A percentile compares a stretch with the other conserved stretches of the same genome.
Conservation (phyloP, 2,329 filamentous ascomycete genomes). For the Neophaeococcomyces mojaviensis region DNA sequence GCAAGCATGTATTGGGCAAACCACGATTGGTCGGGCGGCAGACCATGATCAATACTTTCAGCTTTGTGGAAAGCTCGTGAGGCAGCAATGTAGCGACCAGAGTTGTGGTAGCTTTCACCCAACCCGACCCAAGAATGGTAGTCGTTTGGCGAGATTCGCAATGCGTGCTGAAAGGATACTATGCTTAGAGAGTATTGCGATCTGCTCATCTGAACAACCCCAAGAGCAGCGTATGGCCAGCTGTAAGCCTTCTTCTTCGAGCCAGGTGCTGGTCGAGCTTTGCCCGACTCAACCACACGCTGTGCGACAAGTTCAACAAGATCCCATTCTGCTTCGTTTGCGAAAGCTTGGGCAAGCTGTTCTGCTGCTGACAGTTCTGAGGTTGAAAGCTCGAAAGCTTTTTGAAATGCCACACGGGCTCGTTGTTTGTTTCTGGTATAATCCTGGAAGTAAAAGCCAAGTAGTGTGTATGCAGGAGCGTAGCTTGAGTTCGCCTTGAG, state of each 20-base stretch:
- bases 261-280: conserved; percentile 79
- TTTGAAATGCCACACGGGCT: conserved; percentile 88
- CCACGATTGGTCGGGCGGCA: conserved; percentile 66
- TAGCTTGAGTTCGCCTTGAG: conserved; percentile 81
- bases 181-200: conserved; percentile 85
- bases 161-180: conserved; percentile 80
- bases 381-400: conserved; percentile 85
- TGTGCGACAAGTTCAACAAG: conserved; percentile 88
- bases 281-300: conserved; percentile 88
- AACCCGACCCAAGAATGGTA: conserved; percentile 95
- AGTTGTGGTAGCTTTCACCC: conserved; percentile 95
- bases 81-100: conserved; percentile 87
- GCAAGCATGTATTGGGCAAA: conserved; percentile 96
- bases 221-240: conserved; percentile 91
- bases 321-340: conserved; percentile 89
- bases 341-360: conserved; percentile 75
- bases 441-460: conserved; percentile 86
- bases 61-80: conserved; percentile 85
- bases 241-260: conserved; percentile 89
- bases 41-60: conserved; percentile 60
- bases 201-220: conserved; percentile 89
- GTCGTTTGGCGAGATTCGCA: conserved; percentile 74
- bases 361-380: conserved; percentile 83
- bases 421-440: conserved; percentile 81
- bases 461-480: conserved; percentile 81